phyloP scores from a whole-genome alignment of 2,329 filamentous ascomycete genomes.

The Dactylonectria macrodidyma region DNA sequence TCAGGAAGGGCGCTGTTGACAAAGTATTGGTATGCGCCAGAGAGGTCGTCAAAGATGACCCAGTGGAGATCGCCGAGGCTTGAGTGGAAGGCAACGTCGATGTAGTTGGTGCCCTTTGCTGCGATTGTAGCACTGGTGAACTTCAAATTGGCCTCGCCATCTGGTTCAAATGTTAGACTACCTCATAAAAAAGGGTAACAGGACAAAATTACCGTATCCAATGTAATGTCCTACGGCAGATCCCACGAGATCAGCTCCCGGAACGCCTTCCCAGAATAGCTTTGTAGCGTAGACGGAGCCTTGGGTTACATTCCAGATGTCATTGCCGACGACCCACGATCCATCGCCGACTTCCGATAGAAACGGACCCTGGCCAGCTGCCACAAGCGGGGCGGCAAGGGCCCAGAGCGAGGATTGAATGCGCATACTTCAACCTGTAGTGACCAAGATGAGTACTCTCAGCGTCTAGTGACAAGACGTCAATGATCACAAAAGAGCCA shows the following conservation, averaged over 20 bases:
- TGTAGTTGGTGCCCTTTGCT: constrained; percentile 20
- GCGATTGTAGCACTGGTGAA: constrained; percentile 26
- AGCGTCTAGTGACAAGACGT: not conserved
- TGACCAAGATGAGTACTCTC: not conserved
- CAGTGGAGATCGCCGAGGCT: constrained; percentile 27
- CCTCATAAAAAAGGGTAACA: not conserved
- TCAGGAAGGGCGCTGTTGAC: constrained; percentile 28
- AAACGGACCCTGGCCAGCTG: constrained; percentile 22
- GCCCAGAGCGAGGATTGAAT: constrained; percentile 3
- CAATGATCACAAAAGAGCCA: not conserved
- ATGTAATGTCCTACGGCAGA: constrained; percentile 30
- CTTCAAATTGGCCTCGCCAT: constrained; percentile 24
- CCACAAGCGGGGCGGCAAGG: constrained; percentile 9
- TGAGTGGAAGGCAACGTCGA: constrained; percentile 23
- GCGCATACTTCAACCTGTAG: constrained; percentile 10
- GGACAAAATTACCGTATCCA: constrained; percentile 25
- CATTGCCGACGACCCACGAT: constrained; percentile 32
- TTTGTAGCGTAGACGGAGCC: constrained; percentile 30
- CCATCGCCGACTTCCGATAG: constrained; percentile 19
- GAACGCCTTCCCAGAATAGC: constrained; percentile 31
- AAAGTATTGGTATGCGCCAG: constrained; percentile 33
- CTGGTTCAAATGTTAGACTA: not conserved
- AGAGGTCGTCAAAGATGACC: constrained; percentile 32
- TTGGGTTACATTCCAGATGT: constrained; percentile 34
- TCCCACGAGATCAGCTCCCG: constrained; percentile 26